Evolutionary conservation across 1,139 yeast genomes (phyloP).

Genomic region (Kodamaea alishanica): DNA sequence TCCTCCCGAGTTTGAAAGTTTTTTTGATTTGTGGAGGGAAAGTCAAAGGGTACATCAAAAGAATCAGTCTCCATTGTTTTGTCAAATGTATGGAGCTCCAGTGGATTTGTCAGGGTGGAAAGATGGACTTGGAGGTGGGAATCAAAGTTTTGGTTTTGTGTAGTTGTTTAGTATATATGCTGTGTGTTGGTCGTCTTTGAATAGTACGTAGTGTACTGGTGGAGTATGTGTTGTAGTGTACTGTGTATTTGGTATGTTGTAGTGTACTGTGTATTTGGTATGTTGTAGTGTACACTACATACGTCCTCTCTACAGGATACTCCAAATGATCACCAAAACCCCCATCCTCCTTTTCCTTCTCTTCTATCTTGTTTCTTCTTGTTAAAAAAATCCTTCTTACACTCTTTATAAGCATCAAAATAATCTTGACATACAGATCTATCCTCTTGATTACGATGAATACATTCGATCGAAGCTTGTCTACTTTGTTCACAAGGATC

Average conservation of each 20-base stretch:
- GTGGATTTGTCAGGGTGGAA: neutral
- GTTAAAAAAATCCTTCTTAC: slow-evolving; percentile 74
- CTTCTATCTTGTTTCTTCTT: slow-evolving; percentile 36
- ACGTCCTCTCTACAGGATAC: neutral
- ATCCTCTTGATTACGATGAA: slow-evolving; percentile 71
- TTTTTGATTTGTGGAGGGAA: slow-evolving; percentile 8
- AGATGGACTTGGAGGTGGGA: slow-evolving; percentile 8
- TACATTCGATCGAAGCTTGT: slow-evolving; percentile 78
- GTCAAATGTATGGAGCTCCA: slow-evolving; percentile 8
- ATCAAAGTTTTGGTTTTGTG: slow-evolving; percentile 8
- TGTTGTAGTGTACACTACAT: neutral
- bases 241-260: slow-evolving; percentile 7
- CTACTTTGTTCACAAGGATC: slow-evolving; percentile 93
- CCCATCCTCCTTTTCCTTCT: slow-evolving; percentile 47
- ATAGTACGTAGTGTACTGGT: no score
- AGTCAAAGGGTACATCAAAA: slow-evolving; percentile 5
- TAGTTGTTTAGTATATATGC: neutral
- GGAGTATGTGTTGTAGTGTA: slow-evolving; percentile 4
- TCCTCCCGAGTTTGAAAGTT: slow-evolving; percentile 4
- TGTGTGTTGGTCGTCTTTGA: no score
- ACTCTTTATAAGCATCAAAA: slow-evolving; percentile 89
- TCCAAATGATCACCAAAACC: slow-evolving; percentile 25
- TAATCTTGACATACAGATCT: slow-evolving; percentile 76
- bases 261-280: neutral
- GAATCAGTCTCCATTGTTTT: slow-evolving; percentile 8